phyloP scores from a whole-genome alignment of 2,329 filamentous ascomycete species.

The Colletotrichum sublineola region DNA sequence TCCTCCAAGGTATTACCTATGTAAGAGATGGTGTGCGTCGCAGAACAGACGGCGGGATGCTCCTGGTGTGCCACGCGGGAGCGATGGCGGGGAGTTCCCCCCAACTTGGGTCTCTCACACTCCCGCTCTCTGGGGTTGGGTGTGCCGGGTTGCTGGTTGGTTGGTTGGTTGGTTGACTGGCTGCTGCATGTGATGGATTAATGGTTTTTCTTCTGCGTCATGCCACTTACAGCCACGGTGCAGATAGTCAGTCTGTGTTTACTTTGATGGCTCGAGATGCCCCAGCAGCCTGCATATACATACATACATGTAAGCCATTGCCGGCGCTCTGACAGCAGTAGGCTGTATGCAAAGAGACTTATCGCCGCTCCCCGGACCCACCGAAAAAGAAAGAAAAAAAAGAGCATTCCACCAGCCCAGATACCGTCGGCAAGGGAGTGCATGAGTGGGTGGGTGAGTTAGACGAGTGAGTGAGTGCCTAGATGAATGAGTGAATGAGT shows the following conservation, averaged over 20 bases:
- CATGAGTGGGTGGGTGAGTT: too few species aligned
- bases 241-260: not conserved
- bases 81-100: conserved; percentile 38
- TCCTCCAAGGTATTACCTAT: not conserved
- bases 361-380: not conserved
- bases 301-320: not conserved
- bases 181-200: not conserved
- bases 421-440: not conserved
- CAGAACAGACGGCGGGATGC: conserved; percentile 14
- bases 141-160: not conserved
- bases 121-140: too few species aligned
- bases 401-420: not conserved
- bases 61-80: conserved; percentile 36
- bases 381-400: not conserved
- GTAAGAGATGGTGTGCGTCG: not conserved
- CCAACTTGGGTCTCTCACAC: not conserved
- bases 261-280: not conserved
- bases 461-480: too few species aligned
- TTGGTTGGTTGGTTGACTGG: not conserved
- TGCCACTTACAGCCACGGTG: not conserved
- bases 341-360: conserved; percentile 2
- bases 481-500: too few species aligned
- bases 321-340: not conserved
- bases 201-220: not conserved
- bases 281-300: not conserved